A percentile compares a stretch with the other conserved stretches of the same genome.
Conservation (phyloP, 208 protist species). For the Leishmania braziliensis region DNA sequence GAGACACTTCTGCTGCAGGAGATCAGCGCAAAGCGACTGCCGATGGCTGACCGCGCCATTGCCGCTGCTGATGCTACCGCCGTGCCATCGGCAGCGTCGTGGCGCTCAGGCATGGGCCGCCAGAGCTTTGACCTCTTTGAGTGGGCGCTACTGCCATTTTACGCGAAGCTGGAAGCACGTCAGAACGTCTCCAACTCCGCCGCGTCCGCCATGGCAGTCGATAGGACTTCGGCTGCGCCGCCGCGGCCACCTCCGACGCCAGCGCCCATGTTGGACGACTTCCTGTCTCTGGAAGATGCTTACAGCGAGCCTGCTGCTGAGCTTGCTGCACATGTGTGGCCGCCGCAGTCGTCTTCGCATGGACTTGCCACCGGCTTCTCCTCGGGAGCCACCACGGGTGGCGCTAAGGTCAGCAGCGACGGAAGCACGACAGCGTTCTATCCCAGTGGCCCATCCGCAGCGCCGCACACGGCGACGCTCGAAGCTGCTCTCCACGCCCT, state of each 20-base stretch:
- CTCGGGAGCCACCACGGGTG: background rate
- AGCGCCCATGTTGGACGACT: constrained; percentile 12
- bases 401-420: background rate
- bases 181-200: background rate
- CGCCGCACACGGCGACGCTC: constrained; percentile 8
- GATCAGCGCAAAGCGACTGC: constrained; percentile 5
- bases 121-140: constrained; percentile 20
- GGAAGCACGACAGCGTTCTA: background rate
- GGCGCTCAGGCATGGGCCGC: background rate
- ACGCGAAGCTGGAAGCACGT: constrained; percentile 16
- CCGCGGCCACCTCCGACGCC: background rate
- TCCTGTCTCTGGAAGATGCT: constrained; percentile 15
- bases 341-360: background rate
- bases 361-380: background rate
- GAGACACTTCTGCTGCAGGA: constrained; percentile 13
- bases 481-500: constrained; percentile 11
- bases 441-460: background rate
- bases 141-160: constrained; percentile 32
- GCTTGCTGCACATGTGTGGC: background rate
- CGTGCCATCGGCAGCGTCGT: background rate
- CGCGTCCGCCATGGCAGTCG: background rate
- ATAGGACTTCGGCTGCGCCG: too few species aligned
- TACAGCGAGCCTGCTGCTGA: background rate
- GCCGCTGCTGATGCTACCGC: background rate
- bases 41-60: background rate